Evolutionary conservation across 2,329 filamentous ascomycete species (phyloP), one percentile per base, ranked within the genome.

Genomic region (Lachnum nothofagi): DNA sequence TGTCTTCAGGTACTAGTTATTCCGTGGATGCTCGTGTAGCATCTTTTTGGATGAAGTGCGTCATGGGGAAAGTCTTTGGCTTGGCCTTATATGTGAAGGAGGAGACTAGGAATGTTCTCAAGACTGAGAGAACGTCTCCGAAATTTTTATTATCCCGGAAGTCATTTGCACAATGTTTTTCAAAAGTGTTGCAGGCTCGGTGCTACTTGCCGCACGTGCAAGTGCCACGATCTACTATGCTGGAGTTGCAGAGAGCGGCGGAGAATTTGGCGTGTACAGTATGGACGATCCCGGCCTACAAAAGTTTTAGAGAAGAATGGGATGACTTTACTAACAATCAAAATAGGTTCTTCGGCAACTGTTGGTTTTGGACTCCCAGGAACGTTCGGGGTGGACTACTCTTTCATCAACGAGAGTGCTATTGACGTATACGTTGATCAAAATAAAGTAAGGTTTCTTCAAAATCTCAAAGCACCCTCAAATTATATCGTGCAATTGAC

Each of bases 361-460:
- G 53, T 55, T 4, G 71, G 71, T 1, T 69, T 66, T 6, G 73
- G 73, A 1, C 63, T 78, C n/a, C 75, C 74, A 0, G 74, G 75
- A 0, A 61, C 63, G 1, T 76, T 77, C 49, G 73, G 73, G 6
- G 67, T 68, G 4, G 74, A 77, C 48, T 77, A 77, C 59, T 59
- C 68, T 6, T 77, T 77, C 60, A 76, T 78, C 57, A 69, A 70
- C 52, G 61, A 71, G 53, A 61, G 62, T 7, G 69, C 68, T 10
- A 62, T 76, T 12, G 71, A 75, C 55, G 59, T 69, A n/a, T 71
- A 70, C 51, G 69, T 73, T 1, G 70, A 74, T 50, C 51, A 72
- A 55, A 68, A 74, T 59, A 70, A 73, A 48, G 66, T 72, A 3
- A 25, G 54, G 48, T 20, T 16, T 8, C 1, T 3, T 19, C 22